These are phyloP conservation scores for Raphanus sativus DNA, from an alignment of 345 rosid species.

Conservation along the genomic window DNA sequence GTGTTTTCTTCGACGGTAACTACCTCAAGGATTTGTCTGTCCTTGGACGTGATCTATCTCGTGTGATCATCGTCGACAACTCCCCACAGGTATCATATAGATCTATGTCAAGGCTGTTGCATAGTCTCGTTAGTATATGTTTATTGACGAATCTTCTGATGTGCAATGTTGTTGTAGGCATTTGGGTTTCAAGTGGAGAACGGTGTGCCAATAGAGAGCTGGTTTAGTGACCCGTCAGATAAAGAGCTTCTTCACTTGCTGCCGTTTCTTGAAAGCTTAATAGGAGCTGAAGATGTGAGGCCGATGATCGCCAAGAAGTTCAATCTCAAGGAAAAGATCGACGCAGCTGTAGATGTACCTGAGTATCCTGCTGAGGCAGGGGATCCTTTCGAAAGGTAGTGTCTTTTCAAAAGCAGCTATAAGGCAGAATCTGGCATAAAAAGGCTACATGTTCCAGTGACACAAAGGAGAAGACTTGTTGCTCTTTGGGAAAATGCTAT, in stretches of 20 bases:
- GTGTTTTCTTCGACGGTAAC: conserved; percentile 93
- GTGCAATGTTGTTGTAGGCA: conserved; percentile 48
- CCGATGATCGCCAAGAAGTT: conserved; percentile 77
- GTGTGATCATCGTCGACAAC: conserved; percentile 82
- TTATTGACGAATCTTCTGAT: neutral
- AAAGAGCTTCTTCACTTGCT: conserved; percentile 75
- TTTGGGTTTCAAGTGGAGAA: conserved; percentile 99
- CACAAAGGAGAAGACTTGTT: conserved; percentile 14
- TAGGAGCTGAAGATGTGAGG: conserved; percentile 86
- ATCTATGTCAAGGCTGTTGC: conserved; percentile 9
- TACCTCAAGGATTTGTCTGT: conserved; percentile 90
- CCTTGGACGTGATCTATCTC: conserved; percentile 94
- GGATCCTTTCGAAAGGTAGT: conserved; percentile 60
- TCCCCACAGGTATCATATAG: conserved; percentile 83
- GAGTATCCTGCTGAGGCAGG: conserved; percentile 55
- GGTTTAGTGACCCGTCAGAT: conserved; percentile 87
- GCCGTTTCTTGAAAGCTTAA: conserved; percentile 91
- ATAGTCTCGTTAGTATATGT: neutral
- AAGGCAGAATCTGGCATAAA: neutral
- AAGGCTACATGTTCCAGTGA: neutral
- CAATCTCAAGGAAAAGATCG: conserved; percentile 74
- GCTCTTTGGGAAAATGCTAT: conserved; percentile 5
- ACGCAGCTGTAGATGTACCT: conserved; percentile 52
- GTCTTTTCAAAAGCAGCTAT: neutral
- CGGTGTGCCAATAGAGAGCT: conserved; percentile 97